Evolutionary conservation across 2,329 filamentous ascomycete species (phyloP), one percentile per base, ranked within the genome.

Genomic region (Diplodia seriata): DNA sequence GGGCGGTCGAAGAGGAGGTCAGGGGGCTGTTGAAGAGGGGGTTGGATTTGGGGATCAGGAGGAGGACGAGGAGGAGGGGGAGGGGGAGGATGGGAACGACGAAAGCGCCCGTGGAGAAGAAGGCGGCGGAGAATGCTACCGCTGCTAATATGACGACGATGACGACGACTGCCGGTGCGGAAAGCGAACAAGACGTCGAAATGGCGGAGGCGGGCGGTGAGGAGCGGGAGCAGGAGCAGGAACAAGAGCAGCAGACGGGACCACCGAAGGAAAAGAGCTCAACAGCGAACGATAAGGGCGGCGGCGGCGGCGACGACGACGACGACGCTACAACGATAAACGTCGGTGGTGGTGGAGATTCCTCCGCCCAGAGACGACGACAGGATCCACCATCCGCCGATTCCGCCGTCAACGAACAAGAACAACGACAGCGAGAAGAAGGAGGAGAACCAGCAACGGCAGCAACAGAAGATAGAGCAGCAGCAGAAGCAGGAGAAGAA

Each of bases 11-110:
- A 9, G 61, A 68, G 14, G 55, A 66, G 33, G 33, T 66, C 2
- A 50, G 31, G 15, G 64, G 54, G 6, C 26, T 57, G n/a, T 29
- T 63, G 47, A 63, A 63, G 20, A 55, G 63, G 14, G 53, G 63
- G 3, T 33, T 63, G 31, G 59, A 63, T 31, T 12, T 63, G 31
- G 59, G 64, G 3, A 38, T 56, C 2, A 49, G 54, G 53, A 49
- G 54, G 29, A 31, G 12, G 4, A 20, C n/a, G 18, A n/a, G 12
- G 7, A 33, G 7, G 31, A 33, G 31, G 31, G 2, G 31, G 6
- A 33, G 6, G 31, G 2, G 31, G 31, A 33, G 6, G 31, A 33
- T 33, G 31, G 31, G 26, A 26, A 26, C 26, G 9, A 47, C 8
- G n/a, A 47, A n/a, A 14, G 18, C 7, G 3, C 18, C 43, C 18